Base-by-base conservation (phyloP, 805 yeast species). In the Candida qinlingensis region DNA sequence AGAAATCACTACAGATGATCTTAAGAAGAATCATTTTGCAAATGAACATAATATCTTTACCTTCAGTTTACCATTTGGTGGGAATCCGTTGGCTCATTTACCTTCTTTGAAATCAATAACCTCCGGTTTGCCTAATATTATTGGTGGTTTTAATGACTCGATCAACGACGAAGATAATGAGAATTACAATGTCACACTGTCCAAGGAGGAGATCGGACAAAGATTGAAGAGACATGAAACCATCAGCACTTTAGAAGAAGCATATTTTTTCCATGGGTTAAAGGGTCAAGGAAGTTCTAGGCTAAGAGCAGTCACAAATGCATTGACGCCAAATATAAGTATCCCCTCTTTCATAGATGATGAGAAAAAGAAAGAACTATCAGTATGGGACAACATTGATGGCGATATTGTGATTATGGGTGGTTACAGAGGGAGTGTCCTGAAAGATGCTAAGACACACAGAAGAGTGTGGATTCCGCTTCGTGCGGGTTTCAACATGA, bases 401-500 rank as follows among this genome's bases (percentile, higher is more conserved):
- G 97, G 97, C 5, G 90, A 90, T 59, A 74, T 91, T 2, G 78
- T 91, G 2, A 71, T 91, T 2, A 50, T 91, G 64, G 97, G 97
- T 5, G 97, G 97, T 0, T 91, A 86, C 65, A 72, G 97, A 57
- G 97, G 97, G 3, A 80, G 89, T 41, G 77, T 85, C 5, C 67
- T 91, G 45, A 64, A 92, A 40, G 94, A 87, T 58, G 60, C 78
- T 1, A 68, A 69, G 10, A 83, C 96, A 0, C 66, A 72, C 11
- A 78, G 82, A 51, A 70, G 92, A 45, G 77, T 86, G 1, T 91
- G 97, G 97, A 79, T 90, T 38, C 97, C 97, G 27, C 61, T 85
- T 6, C 85, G 86, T 57, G 96, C 92, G 0, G 96, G 96, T 0
- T 74, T 91, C 45, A 83, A 87, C 55, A 69, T 89, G 30, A 71